Conservation (phyloP, 148 eudicot species). For the Diospyros lotus region DNA sequence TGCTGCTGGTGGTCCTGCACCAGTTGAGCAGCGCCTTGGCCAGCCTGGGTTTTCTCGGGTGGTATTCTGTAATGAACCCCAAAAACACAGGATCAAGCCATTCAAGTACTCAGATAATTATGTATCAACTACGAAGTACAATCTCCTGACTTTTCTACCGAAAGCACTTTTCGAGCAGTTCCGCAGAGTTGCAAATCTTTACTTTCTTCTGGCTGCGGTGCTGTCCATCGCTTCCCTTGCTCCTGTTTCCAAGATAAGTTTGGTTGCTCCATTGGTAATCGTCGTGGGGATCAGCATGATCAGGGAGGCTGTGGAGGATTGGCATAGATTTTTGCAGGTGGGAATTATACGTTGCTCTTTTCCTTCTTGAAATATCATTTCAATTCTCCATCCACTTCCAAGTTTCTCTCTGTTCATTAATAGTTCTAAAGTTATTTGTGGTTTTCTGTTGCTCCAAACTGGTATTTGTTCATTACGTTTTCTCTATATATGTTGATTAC, state of each 20-base stretch:
- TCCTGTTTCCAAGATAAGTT: slow-evolving; percentile 56
- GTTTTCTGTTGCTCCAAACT: too few species aligned
- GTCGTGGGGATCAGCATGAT: slow-evolving; percentile 65
- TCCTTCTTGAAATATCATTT: too few species aligned
- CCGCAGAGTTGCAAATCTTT: slow-evolving; percentile 67
- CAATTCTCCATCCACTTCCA: too few species aligned
- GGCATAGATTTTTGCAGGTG: slow-evolving; percentile 40
- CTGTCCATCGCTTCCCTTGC: slow-evolving; percentile 55
- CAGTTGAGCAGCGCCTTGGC: slow-evolving; percentile 17
- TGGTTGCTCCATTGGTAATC: slow-evolving; percentile 51
- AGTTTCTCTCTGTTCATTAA: too few species aligned
- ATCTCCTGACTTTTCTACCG: slow-evolving; percentile 48
- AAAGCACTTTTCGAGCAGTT: slow-evolving; percentile 80
- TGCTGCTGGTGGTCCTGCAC: too few species aligned
- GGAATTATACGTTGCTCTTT: too few species aligned
- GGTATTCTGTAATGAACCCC: slow-evolving; percentile 56
- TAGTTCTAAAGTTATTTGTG: too few species aligned
- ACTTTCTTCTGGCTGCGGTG: slow-evolving; percentile 54
- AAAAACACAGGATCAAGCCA: slow-evolving; percentile 30
- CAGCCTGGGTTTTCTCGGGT: slow-evolving; percentile 52
- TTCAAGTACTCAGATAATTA: slow-evolving; percentile 39
- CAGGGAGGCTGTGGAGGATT: slow-evolving; percentile 69
- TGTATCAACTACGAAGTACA: slow-evolving; percentile 59
- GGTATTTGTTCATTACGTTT: too few species aligned
- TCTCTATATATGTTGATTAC: too few species aligned